These are phyloP conservation scores for Mucor velutinosus DNA, from an alignment of 371 early-diverging fungal species.

Conservation along the genomic window DNA sequence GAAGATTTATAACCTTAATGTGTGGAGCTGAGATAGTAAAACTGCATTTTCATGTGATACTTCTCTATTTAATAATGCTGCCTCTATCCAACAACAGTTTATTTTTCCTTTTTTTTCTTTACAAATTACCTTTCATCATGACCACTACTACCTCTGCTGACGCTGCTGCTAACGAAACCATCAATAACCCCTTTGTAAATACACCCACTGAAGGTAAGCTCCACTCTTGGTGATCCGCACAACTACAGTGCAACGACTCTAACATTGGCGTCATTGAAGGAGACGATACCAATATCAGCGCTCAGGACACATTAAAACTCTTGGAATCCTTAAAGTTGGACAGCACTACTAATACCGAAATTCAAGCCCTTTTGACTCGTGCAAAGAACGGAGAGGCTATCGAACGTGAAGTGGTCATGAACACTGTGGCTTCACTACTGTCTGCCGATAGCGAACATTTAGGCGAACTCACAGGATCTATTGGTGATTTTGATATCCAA, in stretches of 20 bases:
- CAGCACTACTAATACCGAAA: conserved; percentile 7
- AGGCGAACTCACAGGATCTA: conserved; percentile 20
- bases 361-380: conserved; percentile 8
- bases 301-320: conserved; percentile 20
- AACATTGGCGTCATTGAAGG: not conserved
- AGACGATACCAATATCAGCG: conserved; percentile 6
- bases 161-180: not conserved
- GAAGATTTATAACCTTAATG: not conserved
- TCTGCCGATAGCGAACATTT: conserved; percentile 16
- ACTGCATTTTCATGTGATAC: not conserved
- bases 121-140: not conserved
- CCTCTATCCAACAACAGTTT: not conserved
- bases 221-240: not conserved
- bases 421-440: conserved; percentile 8
- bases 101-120: conserved; percentile 5
- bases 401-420: conserved; percentile 24
- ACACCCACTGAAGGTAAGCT: conserved; percentile 1
- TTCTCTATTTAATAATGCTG: not conserved
- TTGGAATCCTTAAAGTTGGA: conserved; percentile 17
- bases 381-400: conserved; percentile 28
- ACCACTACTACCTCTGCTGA: not conserved
- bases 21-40: not conserved
- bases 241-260: not conserved
- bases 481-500: conserved; percentile 24
- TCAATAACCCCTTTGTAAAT: conserved; percentile 14